A percentile compares a stretch with the other conserved stretches of the same genome.
phyloP scores from a whole-genome alignment of 495 filamentous ascomycete genomes.

The Penicillium lagena region DNA sequence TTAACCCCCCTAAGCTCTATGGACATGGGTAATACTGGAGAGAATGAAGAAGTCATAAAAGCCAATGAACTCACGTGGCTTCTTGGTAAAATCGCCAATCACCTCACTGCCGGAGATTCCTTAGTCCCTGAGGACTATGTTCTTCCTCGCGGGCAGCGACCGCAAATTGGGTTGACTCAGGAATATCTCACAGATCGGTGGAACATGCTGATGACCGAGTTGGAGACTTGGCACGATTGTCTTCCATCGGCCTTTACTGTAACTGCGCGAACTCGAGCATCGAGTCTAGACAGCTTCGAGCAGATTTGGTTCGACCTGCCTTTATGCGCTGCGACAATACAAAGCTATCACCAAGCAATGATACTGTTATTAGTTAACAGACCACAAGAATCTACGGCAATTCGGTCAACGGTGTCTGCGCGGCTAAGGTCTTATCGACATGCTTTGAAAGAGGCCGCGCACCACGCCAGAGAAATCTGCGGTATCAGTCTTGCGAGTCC shows the following conservation, averaged over 20 bases:
- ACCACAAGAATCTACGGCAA: slow-evolving; percentile 22
- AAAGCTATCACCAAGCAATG: slow-evolving; percentile 16
- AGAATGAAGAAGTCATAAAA: slow-evolving; percentile 10
- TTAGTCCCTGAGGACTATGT: slow-evolving; percentile 4
- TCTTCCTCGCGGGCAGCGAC: slow-evolving; percentile 6
- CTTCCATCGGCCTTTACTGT: slow-evolving; percentile 6
- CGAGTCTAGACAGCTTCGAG: slow-evolving; percentile 7
- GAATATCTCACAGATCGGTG: slow-evolving; percentile 12
- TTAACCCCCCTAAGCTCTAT: slow-evolving; percentile 1
- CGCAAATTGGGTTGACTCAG: slow-evolving; percentile 9
- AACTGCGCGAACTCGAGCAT: slow-evolving; percentile 2
- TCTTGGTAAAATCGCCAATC: slow-evolving; percentile 15
- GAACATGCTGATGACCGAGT: slow-evolving; percentile 9
- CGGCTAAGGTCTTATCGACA: slow-evolving; percentile 15
- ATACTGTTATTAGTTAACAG: slow-evolving; percentile 12
- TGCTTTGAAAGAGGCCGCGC: slow-evolving; percentile 2
- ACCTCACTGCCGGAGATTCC: slow-evolving; percentile 10
- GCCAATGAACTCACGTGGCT: slow-evolving; percentile 16
- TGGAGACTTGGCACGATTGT: slow-evolving; percentile 11
- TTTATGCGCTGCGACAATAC: slow-evolving; percentile 15
- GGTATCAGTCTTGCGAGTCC: slow-evolving; percentile 15
- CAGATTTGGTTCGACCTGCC: slow-evolving; percentile 17
- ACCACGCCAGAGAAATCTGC: slow-evolving; percentile 14
- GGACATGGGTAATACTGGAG: slow-evolving; percentile 4
- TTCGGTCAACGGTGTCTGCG: slow-evolving; percentile 16